Conservation (phyloP, 768 basidiomycete genomes). For the Agaricus blazei region DNA sequence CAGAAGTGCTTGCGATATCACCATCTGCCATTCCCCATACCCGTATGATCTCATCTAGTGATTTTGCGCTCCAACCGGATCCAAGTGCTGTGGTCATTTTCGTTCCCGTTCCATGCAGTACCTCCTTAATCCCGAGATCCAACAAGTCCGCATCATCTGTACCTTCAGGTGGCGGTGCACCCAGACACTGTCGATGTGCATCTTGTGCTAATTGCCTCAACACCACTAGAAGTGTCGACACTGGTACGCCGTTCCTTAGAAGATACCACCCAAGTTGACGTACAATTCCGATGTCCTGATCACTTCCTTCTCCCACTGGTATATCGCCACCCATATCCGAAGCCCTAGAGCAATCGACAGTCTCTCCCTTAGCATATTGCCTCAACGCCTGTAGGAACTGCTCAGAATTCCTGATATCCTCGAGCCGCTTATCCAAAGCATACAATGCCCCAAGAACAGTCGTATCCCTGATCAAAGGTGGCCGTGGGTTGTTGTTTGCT, state of each 20-base stretch:
- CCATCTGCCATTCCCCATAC: slow-evolving; percentile 38
- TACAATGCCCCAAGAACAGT: slow-evolving; percentile 64
- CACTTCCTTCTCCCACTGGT: slow-evolving; percentile 10
- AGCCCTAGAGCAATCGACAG: slow-evolving; percentile 18
- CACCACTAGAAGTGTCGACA: slow-evolving; percentile 58
- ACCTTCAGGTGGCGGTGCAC: slow-evolving; percentile 46
- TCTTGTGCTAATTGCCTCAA: slow-evolving; percentile 58
- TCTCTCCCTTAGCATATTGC: slow-evolving; percentile 53
- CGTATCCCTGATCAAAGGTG: slow-evolving; percentile 67
- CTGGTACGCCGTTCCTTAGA: slow-evolving; percentile 62
- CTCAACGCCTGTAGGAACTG: slow-evolving; percentile 40
- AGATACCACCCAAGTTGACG: slow-evolving; percentile 67
- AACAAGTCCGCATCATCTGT: slow-evolving; percentile 31
- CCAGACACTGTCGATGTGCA: slow-evolving; percentile 53
- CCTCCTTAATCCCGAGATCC: slow-evolving; percentile 68
- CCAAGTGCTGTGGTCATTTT: slow-evolving; percentile 71
- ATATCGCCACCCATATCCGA: neutral
- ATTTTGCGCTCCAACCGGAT: slow-evolving; percentile 68
- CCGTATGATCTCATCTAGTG: slow-evolving; percentile 59
- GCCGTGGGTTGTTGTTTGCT: slow-evolving; percentile 58
- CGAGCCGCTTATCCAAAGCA: slow-evolving; percentile 55
- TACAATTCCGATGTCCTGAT: slow-evolving; percentile 16
- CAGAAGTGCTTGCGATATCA: neutral
- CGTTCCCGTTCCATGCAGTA: slow-evolving; percentile 79
- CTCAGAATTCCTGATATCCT: slow-evolving; percentile 33